Base-by-base conservation (phyloP, 352 stramenopile genomes). In the Globisporangium recalcitrans region DNA sequence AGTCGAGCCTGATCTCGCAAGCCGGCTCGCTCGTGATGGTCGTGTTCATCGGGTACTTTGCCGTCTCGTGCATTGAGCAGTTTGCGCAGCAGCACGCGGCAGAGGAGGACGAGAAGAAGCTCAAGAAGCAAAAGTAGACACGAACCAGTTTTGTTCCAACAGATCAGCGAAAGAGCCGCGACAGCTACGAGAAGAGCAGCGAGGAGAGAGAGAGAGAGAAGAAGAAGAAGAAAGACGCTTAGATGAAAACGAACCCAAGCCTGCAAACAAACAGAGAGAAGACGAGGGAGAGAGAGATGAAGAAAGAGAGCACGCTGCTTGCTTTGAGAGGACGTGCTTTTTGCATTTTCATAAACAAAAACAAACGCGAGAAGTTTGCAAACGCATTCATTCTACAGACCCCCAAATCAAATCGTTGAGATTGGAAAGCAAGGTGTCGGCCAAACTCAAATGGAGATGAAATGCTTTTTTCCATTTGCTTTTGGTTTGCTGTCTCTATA, bases 1-100 rank as follows among this genome's bases (percentile, higher is more conserved):
- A 77, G 61, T 74, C 76, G 44, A 90, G 80, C 44, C 55, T 93
- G 16, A 88, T 96, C 26, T 96, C 87, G 34, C 80, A 96, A 63
- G 38, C 85, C 34, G 87, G 87, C 49, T 92, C 83, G 53, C 62
- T 73, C 58, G 73, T 96, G 49, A 96, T 96, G 87, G 81, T 96
- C 46, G 68, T 72, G 32, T 94, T 97, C 64, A 96, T 97, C 48
- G 79, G 63, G 21, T 97, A 92, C 76, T 97, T 97, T 68, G 85
- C 89, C 6, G 76, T 96, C 55, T 95, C 85, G 71, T 96, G 87
- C 70, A 89, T 97, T 56, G 87, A 95, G 71, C 85, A 97, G 68
- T 95, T 97, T 62, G 87, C 88, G 29, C 88, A 97, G 71, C 87
- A 95, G 63, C 87, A 95, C 64, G 85, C 85, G 1, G 88, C 88